These are phyloP conservation scores for Tephrocybe sp. DNA, from an alignment of 768 basidiomycete species.

Conservation along the genomic window DNA sequence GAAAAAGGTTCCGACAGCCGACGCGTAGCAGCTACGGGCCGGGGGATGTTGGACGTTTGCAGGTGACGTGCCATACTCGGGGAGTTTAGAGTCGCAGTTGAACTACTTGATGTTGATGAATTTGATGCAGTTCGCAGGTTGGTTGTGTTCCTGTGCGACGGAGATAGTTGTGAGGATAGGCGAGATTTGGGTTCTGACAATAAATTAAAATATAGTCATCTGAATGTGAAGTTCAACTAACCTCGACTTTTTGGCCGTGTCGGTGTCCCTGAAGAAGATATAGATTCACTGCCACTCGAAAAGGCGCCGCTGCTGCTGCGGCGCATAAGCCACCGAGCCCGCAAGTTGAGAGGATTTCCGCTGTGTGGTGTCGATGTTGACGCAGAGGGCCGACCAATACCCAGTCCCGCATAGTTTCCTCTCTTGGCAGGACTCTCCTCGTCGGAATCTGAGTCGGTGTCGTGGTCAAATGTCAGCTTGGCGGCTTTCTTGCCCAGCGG, in stretches of 20 bases:
- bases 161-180: constrained; percentile 45
- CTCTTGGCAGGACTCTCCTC: constrained; percentile 66
- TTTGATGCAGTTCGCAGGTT: constrained; percentile 51
- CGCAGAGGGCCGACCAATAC: constrained; percentile 56
- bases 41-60: constrained; percentile 15
- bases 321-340: constrained; percentile 64
- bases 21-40: constrained; percentile 20
- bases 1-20: constrained; percentile 37
- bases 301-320: constrained; percentile 82
- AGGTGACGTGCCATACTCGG: constrained; percentile 34
- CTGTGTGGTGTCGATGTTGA: constrained; percentile 22
- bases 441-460: constrained; percentile 63
- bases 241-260: constrained; percentile 54
- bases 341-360: constrained; percentile 32
- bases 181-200: constrained; percentile 41
- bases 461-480: constrained; percentile 32
- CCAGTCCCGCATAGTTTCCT: constrained; percentile 58
- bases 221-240: constrained; percentile 22
- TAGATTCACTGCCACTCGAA: constrained; percentile 69
- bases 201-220: constrained; percentile 9
- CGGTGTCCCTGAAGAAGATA: constrained; percentile 57
- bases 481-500: constrained; percentile 29
- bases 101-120: constrained; percentile 60
- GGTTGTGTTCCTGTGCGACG: constrained; percentile 35
- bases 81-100: constrained; percentile 42